A percentile compares a stretch with the other conserved stretches of the same genome.
These are phyloP conservation scores for Niveomyces coronatus DNA, from an alignment of 2,329 filamentous ascomycete species.

Conservation along the genomic window DNA sequence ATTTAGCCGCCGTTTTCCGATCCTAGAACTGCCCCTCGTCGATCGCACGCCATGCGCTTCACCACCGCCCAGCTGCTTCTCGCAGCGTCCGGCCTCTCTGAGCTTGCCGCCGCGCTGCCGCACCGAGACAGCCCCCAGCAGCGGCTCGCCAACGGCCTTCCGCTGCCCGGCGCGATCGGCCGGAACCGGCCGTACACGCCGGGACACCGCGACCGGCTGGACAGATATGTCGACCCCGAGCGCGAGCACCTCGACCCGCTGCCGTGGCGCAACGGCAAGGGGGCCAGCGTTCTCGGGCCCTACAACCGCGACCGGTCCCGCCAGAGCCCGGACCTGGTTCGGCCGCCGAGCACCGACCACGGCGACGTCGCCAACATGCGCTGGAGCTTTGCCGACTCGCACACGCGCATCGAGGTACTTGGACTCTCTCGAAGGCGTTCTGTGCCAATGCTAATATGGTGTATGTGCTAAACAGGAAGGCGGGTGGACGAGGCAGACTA, in stretches of 20 bases:
- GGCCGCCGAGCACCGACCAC: slow-evolving; percentile 63
- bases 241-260: slow-evolving; percentile 52
- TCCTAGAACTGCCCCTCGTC: too few relatives aligned
- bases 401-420: slow-evolving; percentile 50
- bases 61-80: slow-evolving; percentile 18
- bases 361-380: slow-evolving; percentile 61
- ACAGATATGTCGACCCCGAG: slow-evolving; percentile 50
- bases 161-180: slow-evolving; percentile 31
- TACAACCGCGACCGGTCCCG: slow-evolving; percentile 57
- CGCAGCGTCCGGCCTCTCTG: slow-evolving; percentile 15
- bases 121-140: slow-evolving; percentile 43
- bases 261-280: slow-evolving; percentile 53
- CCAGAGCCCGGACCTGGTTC: slow-evolving; percentile 61
- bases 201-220: slow-evolving; percentile 48
- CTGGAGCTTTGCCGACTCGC: slow-evolving; percentile 59
- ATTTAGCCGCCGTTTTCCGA: too few relatives aligned
- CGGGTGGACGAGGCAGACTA: slow-evolving; percentile 69
- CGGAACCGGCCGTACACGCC: slow-evolving; percentile 46
- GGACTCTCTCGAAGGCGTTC: background rate
- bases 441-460: slow-evolving; percentile 3
- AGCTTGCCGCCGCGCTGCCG: slow-evolving; percentile 15
- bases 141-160: slow-evolving; percentile 40
- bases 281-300: slow-evolving; percentile 57
- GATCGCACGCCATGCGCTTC: slow-evolving; percentile 17
- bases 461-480: slow-evolving; percentile 41